Evolutionary conservation across 768 basidiomycete genomes (phyloP), one percentile per base, ranked within the genome.

Genomic region (Tremella fuciformis): DNA sequence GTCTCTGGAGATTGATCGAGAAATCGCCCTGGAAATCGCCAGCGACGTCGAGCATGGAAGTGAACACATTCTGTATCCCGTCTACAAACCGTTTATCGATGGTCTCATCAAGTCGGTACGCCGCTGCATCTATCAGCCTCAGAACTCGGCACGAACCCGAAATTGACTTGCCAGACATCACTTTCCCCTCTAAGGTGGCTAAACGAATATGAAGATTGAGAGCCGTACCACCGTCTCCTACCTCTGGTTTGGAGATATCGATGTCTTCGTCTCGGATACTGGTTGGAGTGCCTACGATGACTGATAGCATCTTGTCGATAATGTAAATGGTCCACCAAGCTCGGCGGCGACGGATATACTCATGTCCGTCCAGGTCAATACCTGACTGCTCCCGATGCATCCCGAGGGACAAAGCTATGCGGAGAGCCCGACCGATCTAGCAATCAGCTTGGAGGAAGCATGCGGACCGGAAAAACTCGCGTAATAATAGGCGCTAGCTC

Each of bases 191-290:
- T 15, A 46, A 46, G 42, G 15, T 46, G 22, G 42, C 42, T 4
- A 46, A 15, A 18, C 22, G 18, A 46, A 46, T 46, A 15, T 46
- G 42, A 4, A 46, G 15, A 18, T 46, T 46, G 18, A 46, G 42
- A 18, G 42, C 42, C 18, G 42, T 15, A 22, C 16, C 16, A 15
- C 18, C 8, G 16, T 46, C 42, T 18, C 8, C 6, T 15, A 8
- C 42, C 18, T 46, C 42, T 8, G 42, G 42, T 46, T 46, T 46
- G 4, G 42, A 46, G 42, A 46, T 22, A 15, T 46, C 15, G 22
- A 46, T 46, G 42, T 46, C 22, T 4, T 46, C 42, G 15, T 46
- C 42, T 15, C n/a, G 42, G 22, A 46, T 46, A 46, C 42, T 46
- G 18, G 22, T 18, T 46, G 42, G 42, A 6, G 42, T 22, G 6